Evolutionary conservation across 2,329 filamentous ascomycete species (phyloP).

Genomic region (Cladosporium oxysporum): DNA sequence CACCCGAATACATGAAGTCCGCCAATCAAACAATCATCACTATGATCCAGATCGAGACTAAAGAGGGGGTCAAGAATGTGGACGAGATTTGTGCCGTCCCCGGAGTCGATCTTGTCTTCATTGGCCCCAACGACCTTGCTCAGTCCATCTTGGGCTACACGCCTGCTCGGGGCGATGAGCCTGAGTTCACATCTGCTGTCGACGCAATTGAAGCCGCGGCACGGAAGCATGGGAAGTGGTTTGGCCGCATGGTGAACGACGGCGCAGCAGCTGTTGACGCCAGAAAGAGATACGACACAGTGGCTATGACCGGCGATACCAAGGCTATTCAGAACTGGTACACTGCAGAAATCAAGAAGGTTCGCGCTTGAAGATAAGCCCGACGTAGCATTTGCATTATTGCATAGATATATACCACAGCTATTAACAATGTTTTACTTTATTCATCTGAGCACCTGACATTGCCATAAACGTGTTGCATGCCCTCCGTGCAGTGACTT

Average conservation of each 20-base stretch:
- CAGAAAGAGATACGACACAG: conserved; percentile 54
- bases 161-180: conserved; percentile 43
- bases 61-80: conserved; percentile 39
- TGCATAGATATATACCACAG: neutral
- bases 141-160: conserved; percentile 54
- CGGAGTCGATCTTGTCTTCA: conserved; percentile 19
- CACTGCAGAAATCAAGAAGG: conserved; percentile 22
- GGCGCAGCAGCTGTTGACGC: conserved; percentile 50
- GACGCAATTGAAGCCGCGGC: conserved; percentile 57
- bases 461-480: too few relatives aligned
- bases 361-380: neutral
- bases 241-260: conserved; percentile 55
- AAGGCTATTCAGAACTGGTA: conserved; percentile 35
- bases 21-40: conserved; percentile 55
- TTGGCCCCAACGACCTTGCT: conserved; percentile 56
- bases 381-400: neutral
- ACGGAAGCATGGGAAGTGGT: conserved; percentile 65
- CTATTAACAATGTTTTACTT: neutral
- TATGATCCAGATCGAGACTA: conserved; percentile 50
- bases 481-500: too few relatives aligned
- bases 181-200: conserved; percentile 51
- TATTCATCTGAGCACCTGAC: neutral
- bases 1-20: conserved; percentile 51
- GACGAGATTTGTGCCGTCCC: conserved; percentile 16
- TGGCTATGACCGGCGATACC: conserved; percentile 36